phyloP scores from a whole-genome alignment of 2,329 filamentous ascomycete genomes.

The Aspergillus versicolor region DNA sequence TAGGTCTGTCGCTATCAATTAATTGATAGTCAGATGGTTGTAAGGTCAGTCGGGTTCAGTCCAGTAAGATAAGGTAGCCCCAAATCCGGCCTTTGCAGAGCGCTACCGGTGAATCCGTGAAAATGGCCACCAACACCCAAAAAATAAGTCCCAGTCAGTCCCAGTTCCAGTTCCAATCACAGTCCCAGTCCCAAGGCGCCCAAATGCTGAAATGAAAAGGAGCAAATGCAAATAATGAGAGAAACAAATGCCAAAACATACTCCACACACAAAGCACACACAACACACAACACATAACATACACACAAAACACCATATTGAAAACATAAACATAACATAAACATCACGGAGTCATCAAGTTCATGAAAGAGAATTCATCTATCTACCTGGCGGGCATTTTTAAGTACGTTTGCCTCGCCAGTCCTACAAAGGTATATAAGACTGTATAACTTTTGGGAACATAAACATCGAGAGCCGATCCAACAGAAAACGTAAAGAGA shows the following conservation, averaged over 20 bases:
- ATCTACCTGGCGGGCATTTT: constrained; percentile 33
- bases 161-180: constrained; percentile 5
- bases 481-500: constrained; percentile 19
- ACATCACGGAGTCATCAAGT: constrained; percentile 32
- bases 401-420: constrained; percentile 18
- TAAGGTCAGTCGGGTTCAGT: no score
- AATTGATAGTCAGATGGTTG: no score
- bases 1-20: no score
- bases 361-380: constrained; percentile 38
- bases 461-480: constrained; percentile 17
- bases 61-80: no score
- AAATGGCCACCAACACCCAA: constrained; percentile 2
- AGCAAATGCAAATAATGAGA: constrained; percentile 11
- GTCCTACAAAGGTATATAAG: constrained; percentile 33
- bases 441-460: constrained; percentile 30
- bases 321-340: constrained; percentile 30
- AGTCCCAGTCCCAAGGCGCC: constrained; percentile 3
- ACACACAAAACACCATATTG: constrained; percentile 19
- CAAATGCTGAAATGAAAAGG: constrained; percentile 13
- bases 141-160: not conserved
- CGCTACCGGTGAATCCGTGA: not conserved
- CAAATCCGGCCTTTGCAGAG: not conserved
- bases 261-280: constrained; percentile 21
- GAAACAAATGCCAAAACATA: constrained; percentile 19
- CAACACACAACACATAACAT: constrained; percentile 25